Conservation (phyloP, 805 yeast species). For the Candida xiaguanensis region DNA sequence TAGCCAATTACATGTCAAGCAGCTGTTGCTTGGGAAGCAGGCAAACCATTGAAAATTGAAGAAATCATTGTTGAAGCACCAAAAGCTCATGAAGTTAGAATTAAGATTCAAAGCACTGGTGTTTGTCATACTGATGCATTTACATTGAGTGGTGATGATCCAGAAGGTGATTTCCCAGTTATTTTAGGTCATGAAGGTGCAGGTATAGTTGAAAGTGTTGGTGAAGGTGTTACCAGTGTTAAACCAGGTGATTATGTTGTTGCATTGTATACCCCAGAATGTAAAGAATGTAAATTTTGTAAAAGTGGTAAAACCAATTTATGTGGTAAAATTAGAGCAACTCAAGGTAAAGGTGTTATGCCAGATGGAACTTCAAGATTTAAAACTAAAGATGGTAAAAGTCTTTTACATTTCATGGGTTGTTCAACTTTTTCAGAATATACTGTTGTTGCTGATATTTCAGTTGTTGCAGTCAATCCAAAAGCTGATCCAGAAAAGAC, state of each 20-base stretch:
- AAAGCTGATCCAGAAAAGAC: conserved; percentile 81
- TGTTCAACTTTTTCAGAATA: conserved; percentile 96
- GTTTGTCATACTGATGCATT: conserved; percentile 99
- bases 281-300: conserved; percentile 93
- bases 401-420: conserved; percentile 92
- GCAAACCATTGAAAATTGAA: conserved; percentile 76
- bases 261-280: conserved; percentile 95
- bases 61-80: conserved; percentile 91
- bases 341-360: conserved; percentile 98
- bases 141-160: conserved; percentile 90
- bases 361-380: conserved; percentile 97
- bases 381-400: conserved; percentile 74
- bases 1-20: conserved; percentile 82
- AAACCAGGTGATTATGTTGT: conserved; percentile 93
- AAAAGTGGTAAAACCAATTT: conserved; percentile 92
- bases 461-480: conserved; percentile 87
- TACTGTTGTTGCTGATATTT: conserved; percentile 96
- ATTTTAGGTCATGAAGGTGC: conserved; percentile 98
- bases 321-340: conserved; percentile 92
- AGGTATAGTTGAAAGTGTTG: conserved; percentile 91
- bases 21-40: conserved; percentile 97
- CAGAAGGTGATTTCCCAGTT: conserved; percentile 94
- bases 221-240: conserved; percentile 89
- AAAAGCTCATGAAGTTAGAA: conserved; percentile 94
- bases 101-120: conserved; percentile 82